phyloP scores from a whole-genome alignment of 2,329 filamentous ascomycete genomes.

The Neurospora crassa region DNA sequence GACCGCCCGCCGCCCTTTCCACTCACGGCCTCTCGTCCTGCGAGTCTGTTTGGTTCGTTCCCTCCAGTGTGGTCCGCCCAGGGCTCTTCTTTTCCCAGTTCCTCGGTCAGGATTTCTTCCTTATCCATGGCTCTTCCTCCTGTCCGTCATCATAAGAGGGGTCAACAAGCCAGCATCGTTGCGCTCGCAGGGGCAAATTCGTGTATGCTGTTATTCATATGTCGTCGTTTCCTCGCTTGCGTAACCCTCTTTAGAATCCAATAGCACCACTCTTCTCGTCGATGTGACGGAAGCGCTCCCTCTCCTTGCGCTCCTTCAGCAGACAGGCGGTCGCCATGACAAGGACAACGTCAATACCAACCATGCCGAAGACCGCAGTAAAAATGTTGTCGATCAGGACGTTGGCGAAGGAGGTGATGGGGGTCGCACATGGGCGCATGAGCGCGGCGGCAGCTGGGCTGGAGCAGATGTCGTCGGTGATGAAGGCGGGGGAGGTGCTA shows the following conservation, averaged over 20 bases:
- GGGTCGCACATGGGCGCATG: conserved; percentile 57
- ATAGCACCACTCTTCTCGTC: conserved; percentile 60
- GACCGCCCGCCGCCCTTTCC: neutral
- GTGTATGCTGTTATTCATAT: neutral
- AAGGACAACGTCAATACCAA: conserved; percentile 59
- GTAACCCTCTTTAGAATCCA: conserved; percentile 6
- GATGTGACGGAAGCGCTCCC: conserved; percentile 68
- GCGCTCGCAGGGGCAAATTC: neutral
- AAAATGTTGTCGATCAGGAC: conserved; percentile 66
- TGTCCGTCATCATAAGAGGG: neutral
- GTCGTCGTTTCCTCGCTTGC: neutral
- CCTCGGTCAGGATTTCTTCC: neutral
- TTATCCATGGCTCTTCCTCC: neutral
- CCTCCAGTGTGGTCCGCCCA: neutral
- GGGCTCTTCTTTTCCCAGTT: neutral
- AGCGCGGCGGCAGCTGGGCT: conserved; percentile 62
- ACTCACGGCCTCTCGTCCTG: neutral
- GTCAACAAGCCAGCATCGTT: neutral
- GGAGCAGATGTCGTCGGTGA: conserved; percentile 57
- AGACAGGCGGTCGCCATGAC: conserved; percentile 65
- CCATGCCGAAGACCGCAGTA: conserved; percentile 70
- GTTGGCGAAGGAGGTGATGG: conserved; percentile 61
- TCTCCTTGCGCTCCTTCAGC: conserved; percentile 72
- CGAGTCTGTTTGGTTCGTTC: neutral
- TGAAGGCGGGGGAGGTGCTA: conserved; percentile 60